Percentiles rank a stretch among this genome's conserved stretches.
These are phyloP conservation scores for Naganishia vaughanmartiniae DNA, from an alignment of 768 basidiomycete genomes.

Conservation along the genomic window DNA sequence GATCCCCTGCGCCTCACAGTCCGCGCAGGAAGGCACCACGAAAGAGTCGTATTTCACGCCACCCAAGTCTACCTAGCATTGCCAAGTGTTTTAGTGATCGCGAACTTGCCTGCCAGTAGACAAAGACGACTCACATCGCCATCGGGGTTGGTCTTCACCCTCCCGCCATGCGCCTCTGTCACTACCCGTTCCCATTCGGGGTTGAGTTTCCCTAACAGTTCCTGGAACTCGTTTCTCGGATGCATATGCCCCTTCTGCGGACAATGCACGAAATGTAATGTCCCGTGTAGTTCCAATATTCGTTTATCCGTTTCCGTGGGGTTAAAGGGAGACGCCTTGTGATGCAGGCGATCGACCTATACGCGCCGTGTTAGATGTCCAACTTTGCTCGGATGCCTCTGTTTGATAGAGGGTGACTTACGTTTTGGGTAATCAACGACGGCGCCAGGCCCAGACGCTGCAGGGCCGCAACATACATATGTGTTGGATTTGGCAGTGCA, in stretches of 20 bases:
- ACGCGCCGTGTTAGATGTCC: neutral
- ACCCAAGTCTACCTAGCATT: slow-evolving; percentile 69
- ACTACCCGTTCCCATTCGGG: slow-evolving; percentile 67
- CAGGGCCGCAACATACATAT: slow-evolving; percentile 79
- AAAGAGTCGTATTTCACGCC: slow-evolving; percentile 75
- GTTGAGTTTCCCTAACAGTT: slow-evolving; percentile 67
- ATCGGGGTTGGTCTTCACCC: slow-evolving; percentile 73
- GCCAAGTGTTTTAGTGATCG: neutral
- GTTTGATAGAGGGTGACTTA: slow-evolving; percentile 25
- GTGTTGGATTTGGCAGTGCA: slow-evolving; percentile 80
- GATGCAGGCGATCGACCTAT: slow-evolving; percentile 88
- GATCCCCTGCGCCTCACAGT: slow-evolving; percentile 63
- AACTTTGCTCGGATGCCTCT: neutral
- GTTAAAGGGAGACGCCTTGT: slow-evolving; percentile 63
- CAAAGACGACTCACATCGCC: slow-evolving; percentile 67
- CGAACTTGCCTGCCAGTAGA: neutral
- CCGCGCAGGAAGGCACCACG: slow-evolving; percentile 71
- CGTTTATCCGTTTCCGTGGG: slow-evolving; percentile 52
- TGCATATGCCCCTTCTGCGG: slow-evolving; percentile 65
- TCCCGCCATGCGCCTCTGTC: slow-evolving; percentile 66
- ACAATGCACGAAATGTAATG: slow-evolving; percentile 80
- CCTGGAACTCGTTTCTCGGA: slow-evolving; percentile 69
- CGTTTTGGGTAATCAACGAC: slow-evolving; percentile 64
- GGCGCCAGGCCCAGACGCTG: slow-evolving; percentile 65
- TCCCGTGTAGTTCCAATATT: slow-evolving; percentile 85